phyloP scores from a whole-genome alignment of 176 grass and related monocot genomes.

The Triticum turgidum region DNA sequence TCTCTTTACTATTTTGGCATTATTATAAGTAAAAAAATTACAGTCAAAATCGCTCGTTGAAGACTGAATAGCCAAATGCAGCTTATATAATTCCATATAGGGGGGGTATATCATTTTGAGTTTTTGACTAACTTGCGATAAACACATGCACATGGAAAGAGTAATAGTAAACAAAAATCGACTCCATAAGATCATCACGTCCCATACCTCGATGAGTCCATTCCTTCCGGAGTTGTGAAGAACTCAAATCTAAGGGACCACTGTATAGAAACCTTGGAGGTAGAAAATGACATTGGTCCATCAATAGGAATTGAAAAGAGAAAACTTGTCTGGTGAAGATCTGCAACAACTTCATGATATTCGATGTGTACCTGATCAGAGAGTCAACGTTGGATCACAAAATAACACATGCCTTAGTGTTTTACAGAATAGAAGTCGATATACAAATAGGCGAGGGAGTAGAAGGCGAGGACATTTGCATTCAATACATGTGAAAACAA shows the following conservation, averaged over 20 bases:
- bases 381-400: slow-evolving; percentile 7
- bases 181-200: not conserved
- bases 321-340: slow-evolving; percentile 90
- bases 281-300: slow-evolving; percentile 90
- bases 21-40: too few species aligned
- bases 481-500: not conserved
- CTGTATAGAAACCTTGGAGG: slow-evolving; percentile 77
- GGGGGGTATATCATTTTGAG: too few species aligned
- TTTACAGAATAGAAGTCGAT: not conserved
- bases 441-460: not conserved
- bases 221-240: slow-evolving; percentile 78
- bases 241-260: slow-evolving; percentile 95
- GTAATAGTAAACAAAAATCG: not conserved
- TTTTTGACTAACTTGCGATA: too few species aligned
- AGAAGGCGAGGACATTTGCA: not conserved
- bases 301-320: slow-evolving; percentile 96
- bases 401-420: not conserved
- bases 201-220: slow-evolving; percentile 67
- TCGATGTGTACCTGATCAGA: slow-evolving; percentile 70
- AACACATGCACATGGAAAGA: too few species aligned
- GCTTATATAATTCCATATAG: too few species aligned
- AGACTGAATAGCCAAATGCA: too few species aligned
- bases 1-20: too few species aligned
- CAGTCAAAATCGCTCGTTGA: too few species aligned
- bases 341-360: slow-evolving; percentile 87